Conservation (phyloP, 2,329 filamentous ascomycete genomes). For the Coleophoma eucalyptorum region DNA sequence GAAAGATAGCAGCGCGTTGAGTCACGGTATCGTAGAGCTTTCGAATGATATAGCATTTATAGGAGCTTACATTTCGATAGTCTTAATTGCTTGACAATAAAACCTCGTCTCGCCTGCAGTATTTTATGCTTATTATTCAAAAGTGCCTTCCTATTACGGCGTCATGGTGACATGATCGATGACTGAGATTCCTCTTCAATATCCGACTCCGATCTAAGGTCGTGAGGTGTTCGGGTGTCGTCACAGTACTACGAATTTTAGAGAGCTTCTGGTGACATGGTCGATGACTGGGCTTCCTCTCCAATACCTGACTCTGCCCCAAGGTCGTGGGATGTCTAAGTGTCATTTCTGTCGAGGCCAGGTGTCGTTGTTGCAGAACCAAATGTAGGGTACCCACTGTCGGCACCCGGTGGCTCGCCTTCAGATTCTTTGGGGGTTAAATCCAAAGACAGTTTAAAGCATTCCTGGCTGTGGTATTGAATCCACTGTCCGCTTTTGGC, state of each 20-base stretch:
- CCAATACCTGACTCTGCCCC: not conserved
- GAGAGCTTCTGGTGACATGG: not conserved
- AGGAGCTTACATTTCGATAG: too few species aligned
- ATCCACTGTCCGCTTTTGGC: constrained; percentile 8
- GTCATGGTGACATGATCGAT: too few species aligned
- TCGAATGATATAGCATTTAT: too few species aligned
- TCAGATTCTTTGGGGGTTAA: not conserved
- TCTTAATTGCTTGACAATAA: too few species aligned
- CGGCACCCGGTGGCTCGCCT: not conserved
- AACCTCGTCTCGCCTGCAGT: too few species aligned
- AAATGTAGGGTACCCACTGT: not conserved
- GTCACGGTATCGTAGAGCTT: too few species aligned
- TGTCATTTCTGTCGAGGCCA: not conserved
- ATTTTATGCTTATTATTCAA: too few species aligned
- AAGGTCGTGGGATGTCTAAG: not conserved
- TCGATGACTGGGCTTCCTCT: not conserved
- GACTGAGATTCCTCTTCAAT: too few species aligned
- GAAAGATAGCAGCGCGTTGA: too few species aligned
- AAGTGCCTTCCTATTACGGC: too few species aligned
- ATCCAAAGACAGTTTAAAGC: not conserved
- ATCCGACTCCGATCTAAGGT: too few species aligned
- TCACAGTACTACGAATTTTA: not conserved
- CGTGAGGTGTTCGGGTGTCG: too few species aligned
- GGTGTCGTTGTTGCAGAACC: not conserved
- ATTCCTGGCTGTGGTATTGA: constrained; percentile 3